Evolutionary conservation across 2,329 filamentous ascomycete species (phyloP).

Genomic region (Akanthomyces muscarius): DNA sequence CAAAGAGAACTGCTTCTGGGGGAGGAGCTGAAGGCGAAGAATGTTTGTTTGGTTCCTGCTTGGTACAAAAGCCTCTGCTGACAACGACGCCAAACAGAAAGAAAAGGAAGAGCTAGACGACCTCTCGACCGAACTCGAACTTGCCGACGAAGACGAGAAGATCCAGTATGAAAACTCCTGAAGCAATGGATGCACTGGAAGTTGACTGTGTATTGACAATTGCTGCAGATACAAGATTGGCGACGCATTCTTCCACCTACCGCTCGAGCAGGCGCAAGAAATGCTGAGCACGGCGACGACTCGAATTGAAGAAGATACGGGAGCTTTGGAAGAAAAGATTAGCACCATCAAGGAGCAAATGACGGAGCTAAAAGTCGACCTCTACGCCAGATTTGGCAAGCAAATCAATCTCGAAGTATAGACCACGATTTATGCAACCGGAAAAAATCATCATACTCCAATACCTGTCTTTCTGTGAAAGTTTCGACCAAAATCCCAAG

Average conservation of each 20-base stretch:
- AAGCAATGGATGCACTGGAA: not conserved
- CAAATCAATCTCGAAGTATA: constrained; percentile 84
- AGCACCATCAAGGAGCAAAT: constrained; percentile 77
- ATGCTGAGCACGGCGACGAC: constrained; percentile 70
- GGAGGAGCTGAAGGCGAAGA: constrained; percentile 75
- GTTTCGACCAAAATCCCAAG: too few species aligned
- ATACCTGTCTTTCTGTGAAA: not conserved
- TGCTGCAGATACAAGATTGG: constrained; percentile 83
- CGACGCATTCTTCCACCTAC: constrained; percentile 88
- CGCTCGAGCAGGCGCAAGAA: constrained; percentile 79
- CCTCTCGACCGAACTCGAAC: constrained; percentile 82
- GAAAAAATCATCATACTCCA: not conserved
- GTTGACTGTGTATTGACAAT: not conserved
- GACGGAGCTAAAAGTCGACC: constrained; percentile 80
- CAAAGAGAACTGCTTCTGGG: constrained; percentile 76
- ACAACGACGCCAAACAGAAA: constrained; percentile 56
- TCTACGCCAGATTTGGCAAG: constrained; percentile 92
- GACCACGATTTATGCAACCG: constrained; percentile 8
- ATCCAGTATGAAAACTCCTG: constrained; percentile 63
- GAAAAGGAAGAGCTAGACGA: constrained; percentile 98
- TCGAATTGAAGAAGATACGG: constrained; percentile 72
- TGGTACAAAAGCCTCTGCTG: constrained; percentile 22
- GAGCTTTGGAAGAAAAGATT: constrained; percentile 71
- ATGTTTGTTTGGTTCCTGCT: constrained; percentile 42
- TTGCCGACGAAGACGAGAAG: constrained; percentile 90